phyloP scores from a whole-genome alignment of 371 early-diverging fungal genomes.

The Mucor indicus region DNA sequence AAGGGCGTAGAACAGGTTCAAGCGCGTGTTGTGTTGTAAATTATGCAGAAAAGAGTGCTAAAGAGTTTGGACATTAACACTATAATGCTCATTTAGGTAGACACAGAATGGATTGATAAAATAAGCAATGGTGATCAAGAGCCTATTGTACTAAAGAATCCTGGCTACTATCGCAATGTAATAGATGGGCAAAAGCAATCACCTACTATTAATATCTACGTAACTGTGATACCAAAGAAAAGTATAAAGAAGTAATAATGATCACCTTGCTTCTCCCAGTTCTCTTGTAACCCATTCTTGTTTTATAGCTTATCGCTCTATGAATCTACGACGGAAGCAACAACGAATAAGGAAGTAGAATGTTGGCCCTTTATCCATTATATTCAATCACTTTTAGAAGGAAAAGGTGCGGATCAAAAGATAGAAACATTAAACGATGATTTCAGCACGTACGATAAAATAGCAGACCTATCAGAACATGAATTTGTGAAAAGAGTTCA shows the following conservation, averaged over 20 bases:
- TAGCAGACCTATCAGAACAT: constrained; percentile 4
- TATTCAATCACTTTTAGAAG: constrained; percentile 23
- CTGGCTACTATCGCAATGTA: constrained; percentile 11
- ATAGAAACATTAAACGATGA: constrained; percentile 20
- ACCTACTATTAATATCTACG: constrained; percentile 47
- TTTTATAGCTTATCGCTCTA: constrained; percentile 3
- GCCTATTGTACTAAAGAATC: constrained; percentile 18
- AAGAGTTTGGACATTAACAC: too few relatives aligned
- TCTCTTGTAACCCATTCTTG: too few relatives aligned
- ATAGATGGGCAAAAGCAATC: constrained; percentile 34
- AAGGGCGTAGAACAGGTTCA: constrained; percentile 47
- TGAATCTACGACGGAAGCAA: neutral
- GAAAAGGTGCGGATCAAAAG: constrained; percentile 25
- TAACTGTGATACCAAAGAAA: constrained; percentile 32
- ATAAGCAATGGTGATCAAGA: constrained; percentile 8
- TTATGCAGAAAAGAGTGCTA: too few relatives aligned
- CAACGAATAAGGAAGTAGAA: neutral
- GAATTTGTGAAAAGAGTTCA: constrained; percentile 33
- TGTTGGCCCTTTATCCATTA: constrained; percentile 26
- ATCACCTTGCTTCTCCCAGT: too few relatives aligned
- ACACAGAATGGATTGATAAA: constrained; percentile 43
- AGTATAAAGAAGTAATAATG: constrained; percentile 14
- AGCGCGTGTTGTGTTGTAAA: constrained; percentile 65
- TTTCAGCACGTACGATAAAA: constrained; percentile 12
- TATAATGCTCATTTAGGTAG: constrained; percentile 23